Evolutionary conservation across 2,329 filamentous ascomycete species (phyloP), one percentile per base, ranked within the genome.

Genomic region (Sclerotinia trifoliorum): DNA sequence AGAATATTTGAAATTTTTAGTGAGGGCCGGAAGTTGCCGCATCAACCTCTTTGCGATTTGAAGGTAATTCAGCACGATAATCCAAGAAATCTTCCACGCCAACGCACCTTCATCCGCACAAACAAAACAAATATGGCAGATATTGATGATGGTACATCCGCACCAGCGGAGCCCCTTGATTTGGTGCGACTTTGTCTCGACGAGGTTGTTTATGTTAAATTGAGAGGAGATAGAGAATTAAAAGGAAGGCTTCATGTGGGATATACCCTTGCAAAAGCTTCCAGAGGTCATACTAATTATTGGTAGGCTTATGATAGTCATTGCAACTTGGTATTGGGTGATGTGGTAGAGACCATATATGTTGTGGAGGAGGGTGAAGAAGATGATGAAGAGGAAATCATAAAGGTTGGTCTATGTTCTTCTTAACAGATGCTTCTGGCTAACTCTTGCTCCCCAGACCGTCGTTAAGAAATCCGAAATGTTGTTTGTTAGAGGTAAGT

Each of bases 381-480:
- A 21, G 65, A 66, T 29, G 90, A 93, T 29, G 89, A 91, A 68
- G 90, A 94, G 68, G 87, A 68, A 19, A 62, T 87, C 39, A 83
- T 93, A 75, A 91, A 88, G 84, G 92, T 94, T 78, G 73, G 83
- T 49, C n/a, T 57, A 21, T 24, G 24, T 48, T 63, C 5, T 32
- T 21, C 10, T 32, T n/a, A 19, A 24, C 29, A 24, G 6, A 26
- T 39, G 13, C 15, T 48, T 48, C 26, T 24, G 21, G 26, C 63
- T 66, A 48, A 66, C 21, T 32, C 21, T 57, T 15, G 21, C 21
- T 26, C 48, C 58, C 42, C 71, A 96, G 91, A 97, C 94, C 19
- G 88, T 95, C 71, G 96, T 94, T 82, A 96, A 96, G 81, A 96
- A 97, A 80, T 96, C 93, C 55, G 95, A 98, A 79, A 99, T 99